phyloP scores from a whole-genome alignment of 768 basidiomycete genomes.

The Clavaria fumosa region DNA sequence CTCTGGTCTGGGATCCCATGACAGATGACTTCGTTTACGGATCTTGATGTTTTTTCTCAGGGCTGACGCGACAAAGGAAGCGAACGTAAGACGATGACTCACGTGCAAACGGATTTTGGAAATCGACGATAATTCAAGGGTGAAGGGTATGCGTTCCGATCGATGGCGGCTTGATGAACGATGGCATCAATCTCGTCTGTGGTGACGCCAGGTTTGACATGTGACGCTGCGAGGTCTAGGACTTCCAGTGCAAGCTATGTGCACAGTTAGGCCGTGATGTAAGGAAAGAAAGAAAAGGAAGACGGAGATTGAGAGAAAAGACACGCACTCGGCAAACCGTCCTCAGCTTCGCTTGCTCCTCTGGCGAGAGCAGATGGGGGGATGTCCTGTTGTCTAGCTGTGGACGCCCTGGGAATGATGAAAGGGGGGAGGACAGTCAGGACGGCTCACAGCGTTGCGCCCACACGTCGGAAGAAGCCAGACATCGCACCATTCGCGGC shows the following conservation, averaged over 20 bases:
- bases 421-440: no score
- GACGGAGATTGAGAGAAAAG: not conserved
- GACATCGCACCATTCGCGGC: constrained; percentile 30
- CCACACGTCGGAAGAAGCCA: not conserved
- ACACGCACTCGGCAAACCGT: constrained; percentile 63
- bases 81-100: constrained; percentile 20
- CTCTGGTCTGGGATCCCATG: constrained; percentile 91
- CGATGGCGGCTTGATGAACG: constrained; percentile 83
- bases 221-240: constrained; percentile 81
- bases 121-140: constrained; percentile 83
- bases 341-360: constrained; percentile 85
- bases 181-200: constrained; percentile 92
- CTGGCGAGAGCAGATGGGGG: constrained; percentile 45
- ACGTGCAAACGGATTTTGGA: constrained; percentile 97
- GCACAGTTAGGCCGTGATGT: not conserved
- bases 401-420: no score
- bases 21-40: constrained; percentile 91
- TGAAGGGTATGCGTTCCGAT: constrained; percentile 86
- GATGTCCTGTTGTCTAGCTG: constrained; percentile 41
- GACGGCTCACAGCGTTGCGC: not conserved
- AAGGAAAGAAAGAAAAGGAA: not conserved
- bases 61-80: constrained; percentile 3
- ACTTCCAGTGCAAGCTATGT: constrained; percentile 75
- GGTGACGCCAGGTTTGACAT: constrained; percentile 80
- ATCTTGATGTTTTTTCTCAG: constrained; percentile 32